Conservation (phyloP, 1,284 basidiomycete species). For the Austroboletus niveus region DNA sequence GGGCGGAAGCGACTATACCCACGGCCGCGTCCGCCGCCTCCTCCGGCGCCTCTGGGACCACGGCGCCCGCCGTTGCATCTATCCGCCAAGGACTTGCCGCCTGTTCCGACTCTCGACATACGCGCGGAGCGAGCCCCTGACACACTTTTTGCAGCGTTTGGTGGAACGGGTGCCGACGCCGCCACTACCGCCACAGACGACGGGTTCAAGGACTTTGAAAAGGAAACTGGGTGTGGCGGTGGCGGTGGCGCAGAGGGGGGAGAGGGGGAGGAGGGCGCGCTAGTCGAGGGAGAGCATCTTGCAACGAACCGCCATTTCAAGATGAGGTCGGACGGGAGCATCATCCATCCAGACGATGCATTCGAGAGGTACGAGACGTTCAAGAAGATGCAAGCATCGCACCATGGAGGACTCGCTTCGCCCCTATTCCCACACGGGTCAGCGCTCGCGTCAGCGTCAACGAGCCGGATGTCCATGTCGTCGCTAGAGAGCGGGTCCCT, state of each 20-base stretch:
- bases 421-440: conserved; percentile 10
- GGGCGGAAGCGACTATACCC: not conserved
- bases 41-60: conserved; percentile 53
- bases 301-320: conserved; percentile 3
- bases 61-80: conserved; percentile 19
- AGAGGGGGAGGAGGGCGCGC: not conserved
- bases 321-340: conserved; percentile 11
- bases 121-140: conserved; percentile 18
- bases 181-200: no score
- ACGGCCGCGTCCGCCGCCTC: conserved; percentile 28
- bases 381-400: conserved; percentile 47
- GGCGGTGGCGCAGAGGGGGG: not conserved
- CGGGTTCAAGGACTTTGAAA: no score
- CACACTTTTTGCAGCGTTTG: no score
- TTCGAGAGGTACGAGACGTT: conserved; percentile 88
- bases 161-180: no score
- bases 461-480: conserved; percentile 52
- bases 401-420: conserved; percentile 25
- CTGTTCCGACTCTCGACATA: conserved; percentile 40
- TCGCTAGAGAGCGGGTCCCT: conserved; percentile 57
- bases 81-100: conserved; percentile 53
- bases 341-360: conserved; percentile 69
- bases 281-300: not conserved
- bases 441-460: conserved; percentile 24
- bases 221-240: no score